Conservation (phyloP, 345 rosid genomes). For the Bretschneidera sinensis region DNA sequence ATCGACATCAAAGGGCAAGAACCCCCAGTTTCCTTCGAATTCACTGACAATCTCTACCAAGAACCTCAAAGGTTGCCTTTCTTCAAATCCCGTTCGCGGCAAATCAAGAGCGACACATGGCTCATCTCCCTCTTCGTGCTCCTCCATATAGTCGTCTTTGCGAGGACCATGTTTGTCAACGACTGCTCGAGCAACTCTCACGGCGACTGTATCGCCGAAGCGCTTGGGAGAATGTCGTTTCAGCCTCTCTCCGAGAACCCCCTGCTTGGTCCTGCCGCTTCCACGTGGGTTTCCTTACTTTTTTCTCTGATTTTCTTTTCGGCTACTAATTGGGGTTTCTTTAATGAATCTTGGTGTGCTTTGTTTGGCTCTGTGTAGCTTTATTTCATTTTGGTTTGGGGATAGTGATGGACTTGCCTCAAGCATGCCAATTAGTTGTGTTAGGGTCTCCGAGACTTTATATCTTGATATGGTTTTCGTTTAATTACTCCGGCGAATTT, state of each 20-base stretch:
- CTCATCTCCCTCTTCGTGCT: constrained; percentile 66
- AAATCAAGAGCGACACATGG: constrained; percentile 69
- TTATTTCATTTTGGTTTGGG: background rate
- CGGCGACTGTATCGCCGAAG: constrained; percentile 44
- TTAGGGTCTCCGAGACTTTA: background rate
- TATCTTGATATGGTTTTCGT: no score
- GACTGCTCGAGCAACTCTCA: constrained; percentile 49
- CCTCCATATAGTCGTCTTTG: constrained; percentile 59
- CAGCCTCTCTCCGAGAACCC: constrained; percentile 88
- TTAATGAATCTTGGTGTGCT: background rate
- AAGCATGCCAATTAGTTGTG: no score
- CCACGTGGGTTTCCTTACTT: constrained; percentile 43
- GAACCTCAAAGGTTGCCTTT: constrained; percentile 40
- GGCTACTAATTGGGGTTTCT: background rate
- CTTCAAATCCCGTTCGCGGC: constrained; percentile 59
- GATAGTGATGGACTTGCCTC: background rate
- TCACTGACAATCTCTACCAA: constrained; percentile 14
- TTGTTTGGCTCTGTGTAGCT: background rate
- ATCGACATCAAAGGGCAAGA: constrained; percentile 24
- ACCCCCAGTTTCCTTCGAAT: constrained; percentile 15
- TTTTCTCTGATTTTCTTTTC: background rate
- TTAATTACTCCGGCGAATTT: no score
- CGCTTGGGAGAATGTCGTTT: constrained; percentile 51
- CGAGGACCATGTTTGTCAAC: constrained; percentile 61
- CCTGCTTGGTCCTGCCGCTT: constrained; percentile 81